phyloP scores from a whole-genome alignment of 305 asterid genomes.

The Plantago coronopus region DNA sequence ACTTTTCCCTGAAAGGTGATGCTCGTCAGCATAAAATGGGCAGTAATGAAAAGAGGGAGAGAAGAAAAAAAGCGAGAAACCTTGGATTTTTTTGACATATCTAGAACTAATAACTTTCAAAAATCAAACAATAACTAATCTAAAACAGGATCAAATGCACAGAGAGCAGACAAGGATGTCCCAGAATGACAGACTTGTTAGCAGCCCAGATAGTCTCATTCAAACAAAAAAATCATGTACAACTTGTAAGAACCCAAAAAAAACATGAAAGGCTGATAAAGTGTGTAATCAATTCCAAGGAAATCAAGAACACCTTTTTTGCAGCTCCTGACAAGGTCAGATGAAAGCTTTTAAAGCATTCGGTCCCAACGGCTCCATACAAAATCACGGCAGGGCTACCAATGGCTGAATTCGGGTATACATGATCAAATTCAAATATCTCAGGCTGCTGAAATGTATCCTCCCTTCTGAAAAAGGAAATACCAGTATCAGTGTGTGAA shows the following conservation, averaged over 20 bases:
- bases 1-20: constrained; percentile 56
- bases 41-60: constrained; percentile 4
- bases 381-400: constrained; percentile 70
- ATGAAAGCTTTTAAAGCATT: constrained; percentile 86
- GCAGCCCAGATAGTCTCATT: too few relatives aligned
- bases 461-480: constrained; percentile 48
- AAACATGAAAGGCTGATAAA: constrained; percentile 13
- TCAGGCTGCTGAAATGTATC: constrained; percentile 84
- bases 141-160: constrained; percentile 3
- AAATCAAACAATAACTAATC: constrained; percentile 12
- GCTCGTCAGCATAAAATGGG: constrained; percentile 14
- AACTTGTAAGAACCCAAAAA: constrained; percentile 17
- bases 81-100: too few relatives aligned
- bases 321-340: constrained; percentile 64
- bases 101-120: background rate
- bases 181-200: too few relatives aligned
- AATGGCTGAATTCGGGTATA: constrained; percentile 70
- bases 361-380: constrained; percentile 91
- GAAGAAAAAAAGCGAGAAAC: constrained; percentile 12
- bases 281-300: constrained; percentile 18
- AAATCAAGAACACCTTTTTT: constrained; percentile 46
- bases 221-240: background rate
- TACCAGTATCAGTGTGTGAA: constrained; percentile 15
- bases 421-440: constrained; percentile 88
- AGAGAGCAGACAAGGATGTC: background rate